phyloP scores from a whole-genome alignment of 2,329 filamentous ascomycete species.

The Lasiodiplodia gonubiensis region DNA sequence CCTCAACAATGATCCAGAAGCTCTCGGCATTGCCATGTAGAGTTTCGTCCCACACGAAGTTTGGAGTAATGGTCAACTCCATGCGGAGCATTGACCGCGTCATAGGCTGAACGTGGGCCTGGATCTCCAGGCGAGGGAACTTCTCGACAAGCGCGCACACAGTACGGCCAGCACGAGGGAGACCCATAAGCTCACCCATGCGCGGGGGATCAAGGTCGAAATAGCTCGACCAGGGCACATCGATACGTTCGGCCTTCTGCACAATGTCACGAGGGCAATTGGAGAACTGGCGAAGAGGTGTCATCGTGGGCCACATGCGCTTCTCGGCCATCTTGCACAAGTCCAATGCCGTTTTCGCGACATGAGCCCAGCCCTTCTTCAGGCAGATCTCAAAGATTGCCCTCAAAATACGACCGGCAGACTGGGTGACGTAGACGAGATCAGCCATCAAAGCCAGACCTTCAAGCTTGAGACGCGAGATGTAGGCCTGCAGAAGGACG shows the following conservation, averaged over 20 bases:
- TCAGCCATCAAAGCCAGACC: conserved; percentile 97
- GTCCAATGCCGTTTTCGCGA: conserved; percentile 89
- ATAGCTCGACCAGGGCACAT: conserved; percentile 91
- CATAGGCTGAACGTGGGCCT: conserved; percentile 92
- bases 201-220: conserved; percentile 95
- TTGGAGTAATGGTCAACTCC: conserved; percentile 88
- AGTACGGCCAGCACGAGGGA: conserved; percentile 83
- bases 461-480: conserved; percentile 91
- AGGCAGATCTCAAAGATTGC: conserved; percentile 97
- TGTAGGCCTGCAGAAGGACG: conserved; percentile 93
- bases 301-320: conserved; percentile 99
- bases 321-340: conserved; percentile 99
- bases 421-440: conserved; percentile 98
- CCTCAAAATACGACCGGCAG: conserved; percentile 90
- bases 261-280: conserved; percentile 82
- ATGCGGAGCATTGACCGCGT: conserved; percentile 91
- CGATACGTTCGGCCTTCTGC: conserved; percentile 91
- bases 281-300: conserved; percentile 88
- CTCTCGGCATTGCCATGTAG: conserved; percentile 87
- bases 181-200: conserved; percentile 91
- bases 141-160: conserved; percentile 89
- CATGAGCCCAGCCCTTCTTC: conserved; percentile 93
- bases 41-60: conserved; percentile 93
- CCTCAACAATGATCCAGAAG: conserved; percentile 97
- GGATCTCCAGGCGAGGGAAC: conserved; percentile 89